Evolutionary conservation across 352 stramenopile genomes (phyloP).

Genomic region (Phytophthora palmivora): DNA sequence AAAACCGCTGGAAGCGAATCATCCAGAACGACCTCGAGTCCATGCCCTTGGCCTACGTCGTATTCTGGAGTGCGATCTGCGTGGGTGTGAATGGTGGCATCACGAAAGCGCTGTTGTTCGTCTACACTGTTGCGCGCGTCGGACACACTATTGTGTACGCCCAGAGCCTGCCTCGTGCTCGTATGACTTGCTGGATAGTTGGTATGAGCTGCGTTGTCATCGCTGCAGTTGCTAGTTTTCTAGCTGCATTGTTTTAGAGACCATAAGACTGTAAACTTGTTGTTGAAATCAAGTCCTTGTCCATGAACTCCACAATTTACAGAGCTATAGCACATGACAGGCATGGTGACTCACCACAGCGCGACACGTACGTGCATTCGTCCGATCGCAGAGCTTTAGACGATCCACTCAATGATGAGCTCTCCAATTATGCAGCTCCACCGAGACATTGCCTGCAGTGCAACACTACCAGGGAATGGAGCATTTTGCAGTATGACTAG

Average conservation of each 20-base stretch:
- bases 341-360: too few species aligned
- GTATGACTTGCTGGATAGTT: slow-evolving; percentile 38
- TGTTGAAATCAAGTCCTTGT: slow-evolving; percentile 14
- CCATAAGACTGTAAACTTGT: slow-evolving; percentile 4
- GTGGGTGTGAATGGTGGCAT: slow-evolving; percentile 44
- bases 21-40: slow-evolving; percentile 70
- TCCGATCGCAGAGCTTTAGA: slow-evolving; percentile 10
- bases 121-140: slow-evolving; percentile 55
- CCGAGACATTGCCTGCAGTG: slow-evolving; percentile 11
- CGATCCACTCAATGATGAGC: slow-evolving; percentile 3
- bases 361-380: slow-evolving; percentile 2
- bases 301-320: too few species aligned
- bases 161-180: slow-evolving; percentile 33
- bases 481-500: too few species aligned
- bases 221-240: slow-evolving; percentile 18
- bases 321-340: too few species aligned
- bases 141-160: slow-evolving; percentile 56
- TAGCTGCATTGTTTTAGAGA: slow-evolving; percentile 20
- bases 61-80: slow-evolving; percentile 51
- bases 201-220: slow-evolving; percentile 38
- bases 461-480: too few species aligned
- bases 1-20: slow-evolving; percentile 65
- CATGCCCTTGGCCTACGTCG: slow-evolving; percentile 59
- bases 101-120: slow-evolving; percentile 32
- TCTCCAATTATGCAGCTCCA: neutral